Evolutionary conservation across 1,139 yeast genomes (phyloP), one percentile per base, ranked within the genome.

Genomic region (Meyerozyma carpophila): DNA sequence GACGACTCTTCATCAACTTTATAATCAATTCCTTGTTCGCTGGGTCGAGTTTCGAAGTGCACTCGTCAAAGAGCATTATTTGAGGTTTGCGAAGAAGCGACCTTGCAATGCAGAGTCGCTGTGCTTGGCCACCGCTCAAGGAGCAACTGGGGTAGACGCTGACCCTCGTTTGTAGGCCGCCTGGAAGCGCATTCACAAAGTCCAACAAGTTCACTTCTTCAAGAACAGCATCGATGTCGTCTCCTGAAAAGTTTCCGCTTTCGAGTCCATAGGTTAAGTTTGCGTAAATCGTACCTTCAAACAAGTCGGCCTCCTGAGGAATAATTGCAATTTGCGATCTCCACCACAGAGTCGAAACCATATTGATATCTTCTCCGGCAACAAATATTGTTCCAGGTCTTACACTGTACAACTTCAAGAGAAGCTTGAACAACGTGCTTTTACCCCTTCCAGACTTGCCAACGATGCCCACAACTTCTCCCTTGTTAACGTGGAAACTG

Each of bases 381-480:
- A 79, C 32, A 57, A 53, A 42, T 1, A 80, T 61, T 0, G 57
- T 52, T 8, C 74, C 65, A 0, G 61, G 51, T 3, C 64, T 56
- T 7, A 68, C 63, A 4, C 59, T 62, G 52, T 78, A 80, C 8
- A 87, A 62, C 40, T 85, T 69, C 4, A 80, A 63, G 1, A 86
- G 50, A 8, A 87, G 55, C 2, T 75, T 69, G 0, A 77, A 58
- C 3, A 87, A 55, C 0, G 95, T 86, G 0, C 93, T 82, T 61
- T 88, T 88, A 0, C 96, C 96, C 20, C 83, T 75, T 0, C 96
- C 96, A 7, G 94, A 84, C 44, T 75, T 79, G 1, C 95, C 96
- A 10, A 82, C 77, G 4, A 88, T 61, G 1, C 85, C 91, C 34
- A 84, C 68, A 1, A 77, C 70, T 47, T 79, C 76, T 29, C 78